Evolutionary conservation across 2,329 filamentous ascomycete species (phyloP), one percentile per base, ranked within the genome.

Genomic region (Ophiocordyceps robertsii): DNA sequence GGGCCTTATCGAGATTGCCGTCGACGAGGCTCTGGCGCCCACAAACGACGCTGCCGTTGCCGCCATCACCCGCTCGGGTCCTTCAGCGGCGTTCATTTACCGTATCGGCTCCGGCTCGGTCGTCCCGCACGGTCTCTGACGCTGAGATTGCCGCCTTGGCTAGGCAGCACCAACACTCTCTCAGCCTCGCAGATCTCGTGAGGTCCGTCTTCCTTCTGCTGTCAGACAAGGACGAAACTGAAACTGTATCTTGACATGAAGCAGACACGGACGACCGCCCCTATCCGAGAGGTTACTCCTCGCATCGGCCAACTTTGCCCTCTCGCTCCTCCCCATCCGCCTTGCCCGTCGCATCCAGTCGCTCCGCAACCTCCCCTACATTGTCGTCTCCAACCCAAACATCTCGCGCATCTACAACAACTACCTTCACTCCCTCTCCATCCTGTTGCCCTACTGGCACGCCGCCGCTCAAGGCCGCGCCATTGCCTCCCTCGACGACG

Each of bases 341-440:
- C 80, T 98, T 24, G 92, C 92, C 24, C 87, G 93, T 59, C 86
- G 92, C 44, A 94, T 98, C 49, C 85, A 95, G 60, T 87, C 88
- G 37, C 71, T 98, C 16, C 82, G 89, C 49, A 95, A 94, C 58
- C 77, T 98, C 9, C 92, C 92, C 0, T 98, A 90, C 63, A 96
- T 98, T 49, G 90, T 98, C 43, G 92, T 98, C 24, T 89, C 90
- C n/a, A 96, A 98, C 59, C 86, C 88, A 1, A 87, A 95, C 59
- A 88, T 98, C 52, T 84, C 82, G 24, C 82, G 83, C 54, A 98
- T 98, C 50, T 95, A 96, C 69, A 81, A 85, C 63, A 96, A 95
- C 64, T 98, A 98, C 62, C 72, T 94, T 37, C 89, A 95, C 63
- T 95, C 88, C 3, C 70, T 98, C 17, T 90, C 85, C 2, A 94